Base-by-base conservation (phyloP, 179 eudicot genomes). In the Nepenthes alata region DNA sequence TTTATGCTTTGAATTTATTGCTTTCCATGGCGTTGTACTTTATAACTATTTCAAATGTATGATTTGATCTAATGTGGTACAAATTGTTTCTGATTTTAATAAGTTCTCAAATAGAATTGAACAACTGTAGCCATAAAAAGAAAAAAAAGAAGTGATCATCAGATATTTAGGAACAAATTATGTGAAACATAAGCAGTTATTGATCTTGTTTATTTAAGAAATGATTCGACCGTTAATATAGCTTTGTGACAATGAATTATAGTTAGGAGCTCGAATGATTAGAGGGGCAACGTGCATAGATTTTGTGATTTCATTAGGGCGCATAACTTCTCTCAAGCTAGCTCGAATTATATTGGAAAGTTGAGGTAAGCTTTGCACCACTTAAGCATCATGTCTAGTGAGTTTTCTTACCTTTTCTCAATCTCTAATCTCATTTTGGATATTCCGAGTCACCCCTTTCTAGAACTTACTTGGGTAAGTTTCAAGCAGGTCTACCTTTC, bases 261-360 rank as follows among this genome's bases (percentile, higher is more conserved):
- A 80, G 68, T 57, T 83, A 61, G 72, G 78, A 45, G 85, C 87
- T 10, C 75, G 66, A 61, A 80, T 74, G 75, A 52, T 77, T 56
- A 80, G 78, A 61, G 73, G 76, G 66, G 67, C 77, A 47, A 83
- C 81, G 34, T 67, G 66, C 44, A 70, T 80, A 61, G 74, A 77
- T 6, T 78, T 75, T 72, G 11, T 68, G 12, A 75, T 83, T 62
- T 83, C 87, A 15, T 67, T 80, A 35, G 57, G 45, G 61, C 75
- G 0, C 67, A 71, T 59, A 81, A 75, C 53, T 75, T 80, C 66
- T 80, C 81, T 64, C 72, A 71, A 58, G 44, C 70, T 16, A 73
- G 75, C 58, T 65, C 72, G 5, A 75, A 61, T 6, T 71, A 66
- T 68, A 61, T 78, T 57, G 87, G 87, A 44, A 83, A 69, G 67